Evolutionary conservation across 805 yeast genomes (phyloP).

Genomic region (Cyberlindnera nakhonratchasimensis): DNA sequence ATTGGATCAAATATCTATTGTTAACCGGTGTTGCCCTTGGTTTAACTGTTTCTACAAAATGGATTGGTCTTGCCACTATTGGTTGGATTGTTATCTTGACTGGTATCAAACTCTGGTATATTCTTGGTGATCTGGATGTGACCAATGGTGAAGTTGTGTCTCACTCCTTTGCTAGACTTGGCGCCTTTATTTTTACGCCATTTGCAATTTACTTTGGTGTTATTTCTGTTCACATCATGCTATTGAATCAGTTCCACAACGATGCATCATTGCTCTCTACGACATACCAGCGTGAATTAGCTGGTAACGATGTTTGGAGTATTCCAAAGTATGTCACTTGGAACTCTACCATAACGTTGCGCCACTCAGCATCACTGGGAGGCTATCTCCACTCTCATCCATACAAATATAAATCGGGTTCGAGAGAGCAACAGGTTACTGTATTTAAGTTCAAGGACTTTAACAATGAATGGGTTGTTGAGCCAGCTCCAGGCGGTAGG

Average conservation of each 20-base stretch:
- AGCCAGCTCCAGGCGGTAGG: conserved; percentile 30
- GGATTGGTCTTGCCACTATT: conserved; percentile 66
- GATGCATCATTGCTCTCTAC: conserved; percentile 65
- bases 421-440: conserved; percentile 77
- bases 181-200: conserved; percentile 52
- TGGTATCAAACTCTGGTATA: conserved; percentile 53
- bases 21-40: conserved; percentile 51
- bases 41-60: conserved; percentile 57
- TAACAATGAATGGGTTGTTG: conserved; percentile 75
- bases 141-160: conserved; percentile 34
- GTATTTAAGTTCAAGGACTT: conserved; percentile 56
- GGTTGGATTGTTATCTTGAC: conserved; percentile 56
- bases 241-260: conserved; percentile 44
- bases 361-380: conserved; percentile 68
- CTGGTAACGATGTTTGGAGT: conserved; percentile 35
- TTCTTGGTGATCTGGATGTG: conserved; percentile 64
- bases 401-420: conserved; percentile 58
- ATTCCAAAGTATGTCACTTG: conserved; percentile 64
- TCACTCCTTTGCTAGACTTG: conserved; percentile 39
- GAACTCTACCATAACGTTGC: conserved; percentile 69
- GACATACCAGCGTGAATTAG: conserved; percentile 58
- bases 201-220: conserved; percentile 50
- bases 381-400: conserved; percentile 80
- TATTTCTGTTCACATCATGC: conserved; percentile 54
- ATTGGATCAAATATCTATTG: conserved; percentile 52